Percentiles rank a stretch among this genome's conserved stretches.
phyloP scores from a whole-genome alignment of 2,329 filamentous ascomycete species.

The Epichloe elymi region DNA sequence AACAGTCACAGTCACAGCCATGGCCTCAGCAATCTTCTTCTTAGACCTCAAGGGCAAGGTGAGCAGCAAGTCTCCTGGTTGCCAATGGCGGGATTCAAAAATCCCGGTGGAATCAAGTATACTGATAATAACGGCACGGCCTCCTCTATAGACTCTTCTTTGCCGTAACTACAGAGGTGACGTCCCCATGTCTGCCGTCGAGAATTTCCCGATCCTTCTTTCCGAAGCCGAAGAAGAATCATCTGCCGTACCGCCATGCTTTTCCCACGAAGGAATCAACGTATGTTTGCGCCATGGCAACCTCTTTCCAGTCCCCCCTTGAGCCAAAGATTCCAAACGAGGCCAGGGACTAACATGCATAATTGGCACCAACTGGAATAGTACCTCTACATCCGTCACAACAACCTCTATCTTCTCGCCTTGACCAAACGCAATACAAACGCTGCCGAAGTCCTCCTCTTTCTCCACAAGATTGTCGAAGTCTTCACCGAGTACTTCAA shows the following conservation, averaged over 20 bases:
- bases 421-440: conserved; percentile 98
- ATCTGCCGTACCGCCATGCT: conserved; percentile 91
- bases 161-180: conserved; percentile 97
- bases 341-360: conserved; percentile 2
- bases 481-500: conserved; percentile 99
- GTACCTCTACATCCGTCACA: conserved; percentile 99
- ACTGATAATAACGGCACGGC: not conserved
- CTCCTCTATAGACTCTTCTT: conserved; percentile 65
- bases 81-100: too few relatives aligned
- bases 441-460: conserved; percentile 93
- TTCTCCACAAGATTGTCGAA: conserved; percentile 95
- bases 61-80: conserved; percentile 1
- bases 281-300: conserved; percentile 36
- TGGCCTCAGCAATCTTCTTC: conserved; percentile 98
- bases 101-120: not conserved
- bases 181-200: conserved; percentile 97
- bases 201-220: conserved; percentile 91
- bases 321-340: not conserved
- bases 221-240: conserved; percentile 99
- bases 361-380: conserved; percentile 21
- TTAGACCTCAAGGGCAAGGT: conserved; percentile 99
- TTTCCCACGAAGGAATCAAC: conserved; percentile 97
- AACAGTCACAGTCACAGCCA: conserved; percentile 27
- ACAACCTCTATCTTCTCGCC: conserved; percentile 96
- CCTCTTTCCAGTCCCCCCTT: not conserved